Evolutionary conservation across 2,329 filamentous ascomycete genomes (phyloP).

Genomic region (Akanthomyces muscarius): DNA sequence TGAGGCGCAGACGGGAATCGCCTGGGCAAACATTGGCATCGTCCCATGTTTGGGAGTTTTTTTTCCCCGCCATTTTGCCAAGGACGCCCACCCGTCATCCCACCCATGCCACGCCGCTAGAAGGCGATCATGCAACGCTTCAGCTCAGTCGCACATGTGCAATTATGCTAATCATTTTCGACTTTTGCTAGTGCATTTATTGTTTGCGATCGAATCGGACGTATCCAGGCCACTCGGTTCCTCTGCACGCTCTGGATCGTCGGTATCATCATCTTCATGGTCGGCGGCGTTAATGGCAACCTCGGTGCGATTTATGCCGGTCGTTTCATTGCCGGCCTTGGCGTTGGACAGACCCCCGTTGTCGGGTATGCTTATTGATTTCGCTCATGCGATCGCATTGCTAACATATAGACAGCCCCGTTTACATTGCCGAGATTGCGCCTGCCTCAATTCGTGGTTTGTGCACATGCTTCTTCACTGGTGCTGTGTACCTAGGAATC

Average conservation of each 20-base stretch:
- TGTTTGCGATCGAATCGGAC: constrained; percentile 57
- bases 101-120: not conserved
- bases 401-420: constrained; percentile 38
- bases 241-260: constrained; percentile 55
- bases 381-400: not conserved
- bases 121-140: not conserved
- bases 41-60: not conserved
- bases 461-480: constrained; percentile 57
- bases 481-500: constrained; percentile 68
- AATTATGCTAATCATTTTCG: constrained; percentile 8
- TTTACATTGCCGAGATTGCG: constrained; percentile 70
- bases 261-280: constrained; percentile 57
- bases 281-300: constrained; percentile 45
- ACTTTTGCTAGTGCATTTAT: constrained; percentile 47
- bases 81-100: constrained; percentile 5
- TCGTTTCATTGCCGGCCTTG: constrained; percentile 62
- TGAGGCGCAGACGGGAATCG: not conserved
- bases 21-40: constrained; percentile 9
- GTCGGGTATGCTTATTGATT: constrained; percentile 42
- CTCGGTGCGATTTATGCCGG: constrained; percentile 59
- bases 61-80: constrained; percentile 8
- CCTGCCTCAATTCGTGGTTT: constrained; percentile 67
- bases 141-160: not conserved
- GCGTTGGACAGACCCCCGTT: constrained; percentile 63
- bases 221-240: constrained; percentile 57